phyloP scores from a whole-genome alignment of 345 rosid species.

The Triadica sebifera region DNA sequence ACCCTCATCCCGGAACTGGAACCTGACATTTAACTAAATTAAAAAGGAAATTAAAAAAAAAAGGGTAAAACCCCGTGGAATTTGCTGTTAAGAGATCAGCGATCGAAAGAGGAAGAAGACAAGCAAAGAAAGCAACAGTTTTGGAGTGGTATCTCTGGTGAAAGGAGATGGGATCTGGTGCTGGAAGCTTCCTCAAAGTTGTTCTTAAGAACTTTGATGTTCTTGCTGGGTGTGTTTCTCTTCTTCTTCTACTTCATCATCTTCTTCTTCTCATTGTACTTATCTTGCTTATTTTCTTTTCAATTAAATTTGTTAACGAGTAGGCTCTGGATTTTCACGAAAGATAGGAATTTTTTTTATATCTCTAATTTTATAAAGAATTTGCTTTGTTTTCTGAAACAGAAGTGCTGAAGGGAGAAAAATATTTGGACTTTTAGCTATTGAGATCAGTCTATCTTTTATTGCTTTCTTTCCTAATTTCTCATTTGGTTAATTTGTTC shows the following conservation, averaged over 20 bases:
- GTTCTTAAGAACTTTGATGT: conserved; percentile 74
- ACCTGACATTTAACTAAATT: not conserved
- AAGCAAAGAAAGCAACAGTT: not conserved
- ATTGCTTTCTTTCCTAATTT: not conserved
- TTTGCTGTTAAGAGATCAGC: not conserved
- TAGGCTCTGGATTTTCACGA: too few species aligned
- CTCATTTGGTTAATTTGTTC: conserved; percentile 5
- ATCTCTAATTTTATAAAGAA: too few species aligned
- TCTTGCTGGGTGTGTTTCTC: conserved; percentile 70
- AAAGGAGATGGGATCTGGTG: conserved; percentile 64
- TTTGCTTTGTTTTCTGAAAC: not conserved
- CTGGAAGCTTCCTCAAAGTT: conserved; percentile 64
- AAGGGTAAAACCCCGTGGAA: not conserved
- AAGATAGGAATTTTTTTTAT: not conserved
- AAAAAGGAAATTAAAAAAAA: not conserved
- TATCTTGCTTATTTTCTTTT: not conserved
- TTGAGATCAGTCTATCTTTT: not conserved
- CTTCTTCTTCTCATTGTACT: not conserved
- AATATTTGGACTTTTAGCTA: not conserved
- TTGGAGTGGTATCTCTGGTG: not conserved
- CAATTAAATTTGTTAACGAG: not conserved
- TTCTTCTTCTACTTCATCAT: not conserved
- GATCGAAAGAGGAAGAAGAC: not conserved
- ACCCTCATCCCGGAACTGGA: not conserved
- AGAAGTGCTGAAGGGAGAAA: not conserved